phyloP scores from a whole-genome alignment of 169 alveolate species.

The Plasmodium malariae region DNA sequence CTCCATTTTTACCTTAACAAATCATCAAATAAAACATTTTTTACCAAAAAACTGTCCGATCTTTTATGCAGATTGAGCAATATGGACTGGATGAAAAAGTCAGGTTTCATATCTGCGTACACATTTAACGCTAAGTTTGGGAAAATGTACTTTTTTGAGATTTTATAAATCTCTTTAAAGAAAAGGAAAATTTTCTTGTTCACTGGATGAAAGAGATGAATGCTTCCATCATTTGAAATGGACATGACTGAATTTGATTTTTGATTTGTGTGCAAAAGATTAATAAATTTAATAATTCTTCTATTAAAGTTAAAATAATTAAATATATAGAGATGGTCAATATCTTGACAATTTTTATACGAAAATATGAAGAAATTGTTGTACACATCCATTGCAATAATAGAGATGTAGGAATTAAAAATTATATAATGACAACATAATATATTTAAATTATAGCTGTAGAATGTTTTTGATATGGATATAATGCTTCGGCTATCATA shows the following conservation, averaged over 20 bases:
- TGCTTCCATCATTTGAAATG: constrained; percentile 53
- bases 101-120: constrained; percentile 32
- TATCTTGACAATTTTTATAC: constrained; percentile 23
- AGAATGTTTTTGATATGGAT: constrained; percentile 42
- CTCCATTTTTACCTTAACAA: constrained; percentile 11
- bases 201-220: constrained; percentile 33
- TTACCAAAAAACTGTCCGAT: constrained; percentile 3
- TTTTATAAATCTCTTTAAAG: constrained; percentile 19
- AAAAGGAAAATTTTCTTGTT: constrained; percentile 9
- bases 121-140: constrained; percentile 49
- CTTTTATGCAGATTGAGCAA: constrained; percentile 26
- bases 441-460: constrained; percentile 31
- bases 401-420: constrained; percentile 16
- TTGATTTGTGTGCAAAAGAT: constrained; percentile 21
- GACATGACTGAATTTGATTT: constrained; percentile 39
- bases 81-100: constrained; percentile 32
- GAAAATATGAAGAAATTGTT: constrained; percentile 31
- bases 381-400: constrained; percentile 64
- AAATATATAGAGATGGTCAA: constrained; percentile 27
- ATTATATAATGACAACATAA: constrained; percentile 50
- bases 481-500: constrained; percentile 68
- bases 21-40: constrained; percentile 32
- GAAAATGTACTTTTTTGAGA: constrained; percentile 25
- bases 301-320: constrained; percentile 40
- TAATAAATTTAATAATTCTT: constrained; percentile 62